phyloP scores from a whole-genome alignment of 2,329 filamentous ascomycete genomes.

The Remersonia thermophila region DNA sequence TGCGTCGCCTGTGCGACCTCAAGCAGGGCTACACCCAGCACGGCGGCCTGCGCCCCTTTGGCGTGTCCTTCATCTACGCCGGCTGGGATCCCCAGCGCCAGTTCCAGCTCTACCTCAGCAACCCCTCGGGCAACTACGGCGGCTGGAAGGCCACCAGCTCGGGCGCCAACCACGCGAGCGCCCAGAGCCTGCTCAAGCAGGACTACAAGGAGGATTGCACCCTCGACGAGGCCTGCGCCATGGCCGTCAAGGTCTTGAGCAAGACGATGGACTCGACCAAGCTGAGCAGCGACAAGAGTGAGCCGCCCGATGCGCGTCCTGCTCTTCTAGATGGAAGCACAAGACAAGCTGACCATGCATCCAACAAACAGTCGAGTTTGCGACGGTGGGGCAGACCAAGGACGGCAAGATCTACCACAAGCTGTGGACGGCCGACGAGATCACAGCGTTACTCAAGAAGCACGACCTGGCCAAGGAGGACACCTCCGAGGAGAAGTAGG shows the following conservation, averaged over 20 bases:
- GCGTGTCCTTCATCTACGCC: conserved; percentile 98
- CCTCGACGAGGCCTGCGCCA: conserved; percentile 87
- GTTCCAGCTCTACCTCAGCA: conserved; percentile 98
- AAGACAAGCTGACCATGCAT: too few species aligned
- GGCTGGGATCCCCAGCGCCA: conserved; percentile 92
- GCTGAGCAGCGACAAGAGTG: conserved; percentile 97
- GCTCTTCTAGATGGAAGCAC: too few species aligned
- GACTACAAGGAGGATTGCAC: conserved; percentile 99
- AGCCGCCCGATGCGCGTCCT: too few species aligned
- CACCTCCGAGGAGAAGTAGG: conserved; percentile 52
- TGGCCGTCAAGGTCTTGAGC: conserved; percentile 97
- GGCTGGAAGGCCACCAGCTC: conserved; percentile 99
- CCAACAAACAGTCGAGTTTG: conserved; percentile 78
- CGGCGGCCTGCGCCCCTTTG: conserved; percentile 93
- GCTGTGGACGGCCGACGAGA: conserved; percentile 93
- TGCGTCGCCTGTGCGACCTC: conserved; percentile 88
- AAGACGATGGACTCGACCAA: conserved; percentile 99
- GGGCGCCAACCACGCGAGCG: conserved; percentile 94
- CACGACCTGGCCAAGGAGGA: conserved; percentile 88
- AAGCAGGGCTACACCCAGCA: conserved; percentile 99
- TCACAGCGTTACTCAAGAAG: conserved; percentile 85
- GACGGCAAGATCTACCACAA: conserved; percentile 97
- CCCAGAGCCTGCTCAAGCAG: conserved; percentile 93
- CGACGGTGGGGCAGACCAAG: conserved; percentile 90
- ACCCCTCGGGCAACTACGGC: conserved; percentile 96